Base-by-base conservation (phyloP, 1,284 basidiomycete species). In the Bjerkandera adusta region DNA sequence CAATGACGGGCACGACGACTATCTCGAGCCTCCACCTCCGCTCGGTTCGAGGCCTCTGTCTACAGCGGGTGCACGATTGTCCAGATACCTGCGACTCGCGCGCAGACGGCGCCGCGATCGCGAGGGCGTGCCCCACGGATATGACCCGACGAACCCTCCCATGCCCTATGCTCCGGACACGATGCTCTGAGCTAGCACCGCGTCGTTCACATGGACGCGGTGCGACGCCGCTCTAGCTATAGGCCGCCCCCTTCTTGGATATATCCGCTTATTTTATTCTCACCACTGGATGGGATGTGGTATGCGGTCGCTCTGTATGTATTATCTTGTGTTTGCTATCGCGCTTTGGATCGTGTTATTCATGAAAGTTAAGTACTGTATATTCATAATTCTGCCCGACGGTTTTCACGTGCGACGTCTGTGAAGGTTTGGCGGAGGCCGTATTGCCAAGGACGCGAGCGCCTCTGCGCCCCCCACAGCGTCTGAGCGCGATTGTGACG, bases 11-110 rank as follows among this genome's bases (percentile, higher is more conserved):
- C 59, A 57, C 16, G 59, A 54, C 13, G 61, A 59, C 36, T 54
- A 58, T 42, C 60, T 54, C 11, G 66, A 66, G 36, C 60, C 48
- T 16, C 57, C 56, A 16, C 61, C 29, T 43, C 48, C 49, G 56
- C 50, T 44, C 16, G 58, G 51, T 2, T 48, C 56, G 20, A 59
- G 60, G n/a, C 57, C 62, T 6, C 55, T 62, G 56, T 53, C 65
- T 49, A 56, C 57, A 40, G 50, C 55, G 33, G 54, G 54, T 32
- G 56, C 73, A 48, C 74, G 85, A 29, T 83, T 88, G 60, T 86
- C 84, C 50, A 75, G 79, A 25, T 88, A 87, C 59, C 65, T 88
- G 43, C 76, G 78, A 22, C 79, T 81, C 54, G 83, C 83, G n/a
- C 73, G 72, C 47, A 69, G 75, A 40, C 66, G 57, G n/a, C 39